Base-by-base conservation (phyloP, 306 rosid genomes). In the Carpinus fangiana region DNA sequence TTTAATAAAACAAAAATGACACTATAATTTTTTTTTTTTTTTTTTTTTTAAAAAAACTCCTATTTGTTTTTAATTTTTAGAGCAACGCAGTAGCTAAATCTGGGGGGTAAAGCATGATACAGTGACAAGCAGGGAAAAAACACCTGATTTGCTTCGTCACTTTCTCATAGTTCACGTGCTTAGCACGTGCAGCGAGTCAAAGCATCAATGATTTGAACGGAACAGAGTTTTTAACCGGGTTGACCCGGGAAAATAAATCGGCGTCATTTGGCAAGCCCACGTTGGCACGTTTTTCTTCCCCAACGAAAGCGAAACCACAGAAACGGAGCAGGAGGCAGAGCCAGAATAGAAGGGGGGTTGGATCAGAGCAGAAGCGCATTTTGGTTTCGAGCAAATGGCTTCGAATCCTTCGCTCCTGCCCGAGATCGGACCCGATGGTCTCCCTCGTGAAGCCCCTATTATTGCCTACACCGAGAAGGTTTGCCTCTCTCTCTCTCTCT, bases 401-500 rank as follows among this genome's bases (percentile, higher is more conserved):
- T 88, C 87, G 48, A 78, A 86, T 77, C 95, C 88, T 50, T 82
- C 84, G 21, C 89, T 92, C 78, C 74, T 23, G 60, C 92, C 95
- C 11, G 97, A 87, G 90, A 91, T 95, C 87, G 98, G 98, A 45
- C 96, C 96, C 47, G 98, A 95, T 47, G 98, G 98, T 71, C 90
- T 92, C 80, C 74, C 96, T 50, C 84, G 88, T 62, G 98, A 92
- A 77, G 84, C 95, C 74, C 74, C 98, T 31, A 89, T 89, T 76
- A 85, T 95, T 83, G 80, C 90, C 86, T 88, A 95, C 90, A 92
- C 98, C 36, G 98, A 95, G 87, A 95, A 82, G 93, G 98, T 91
- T 67, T 69, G 53, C 36, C 74, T 77, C 23, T 80, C 53, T 80
- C 4, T 72, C 68, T 36, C 74, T 77, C 23, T 80, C 53, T 80